Evolutionary conservation across 805 yeast species (phyloP).

Genomic region (Komagataella phaffii): DNA sequence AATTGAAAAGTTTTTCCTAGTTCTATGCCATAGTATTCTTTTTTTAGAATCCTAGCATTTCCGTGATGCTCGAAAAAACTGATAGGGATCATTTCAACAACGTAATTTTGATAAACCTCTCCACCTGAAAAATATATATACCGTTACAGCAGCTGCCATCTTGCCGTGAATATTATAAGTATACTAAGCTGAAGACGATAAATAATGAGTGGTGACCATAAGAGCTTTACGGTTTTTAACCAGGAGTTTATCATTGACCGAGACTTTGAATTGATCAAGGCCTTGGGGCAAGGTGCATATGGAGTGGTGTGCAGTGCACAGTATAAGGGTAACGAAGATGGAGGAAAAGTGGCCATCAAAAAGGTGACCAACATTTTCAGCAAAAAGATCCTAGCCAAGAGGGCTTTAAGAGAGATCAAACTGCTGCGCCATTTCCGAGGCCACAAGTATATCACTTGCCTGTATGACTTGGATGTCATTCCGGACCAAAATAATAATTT

Average conservation of each 20-base stretch:
- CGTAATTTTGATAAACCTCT: background rate
- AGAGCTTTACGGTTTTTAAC: slow-evolving; percentile 43
- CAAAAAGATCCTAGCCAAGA: slow-evolving; percentile 72
- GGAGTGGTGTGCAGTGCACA: slow-evolving; percentile 88
- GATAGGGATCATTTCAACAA: background rate
- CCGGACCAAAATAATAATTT: slow-evolving; percentile 68
- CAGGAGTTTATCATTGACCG: slow-evolving; percentile 91
- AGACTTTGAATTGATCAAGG: slow-evolving; percentile 68
- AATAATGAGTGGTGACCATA: background rate
- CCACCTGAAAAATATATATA: background rate
- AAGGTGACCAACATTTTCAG: slow-evolving; percentile 81
- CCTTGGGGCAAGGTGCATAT: slow-evolving; percentile 96
- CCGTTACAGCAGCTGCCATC: background rate
- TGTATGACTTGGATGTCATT: slow-evolving; percentile 59
- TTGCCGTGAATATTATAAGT: background rate
- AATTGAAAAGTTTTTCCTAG: background rate
- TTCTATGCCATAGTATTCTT: background rate
- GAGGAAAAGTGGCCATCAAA: slow-evolving; percentile 74
- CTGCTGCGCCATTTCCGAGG: slow-evolving; percentile 81
- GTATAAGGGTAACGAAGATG: slow-evolving; percentile 70
- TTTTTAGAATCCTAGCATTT: background rate
- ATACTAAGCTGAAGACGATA: background rate
- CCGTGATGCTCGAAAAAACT: background rate
- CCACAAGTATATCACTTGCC: slow-evolving; percentile 81
- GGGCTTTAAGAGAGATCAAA: slow-evolving; percentile 84